Evolutionary conservation across 139 green algal species (phyloP).

Genomic region (Nannochloris sp.): DNA sequence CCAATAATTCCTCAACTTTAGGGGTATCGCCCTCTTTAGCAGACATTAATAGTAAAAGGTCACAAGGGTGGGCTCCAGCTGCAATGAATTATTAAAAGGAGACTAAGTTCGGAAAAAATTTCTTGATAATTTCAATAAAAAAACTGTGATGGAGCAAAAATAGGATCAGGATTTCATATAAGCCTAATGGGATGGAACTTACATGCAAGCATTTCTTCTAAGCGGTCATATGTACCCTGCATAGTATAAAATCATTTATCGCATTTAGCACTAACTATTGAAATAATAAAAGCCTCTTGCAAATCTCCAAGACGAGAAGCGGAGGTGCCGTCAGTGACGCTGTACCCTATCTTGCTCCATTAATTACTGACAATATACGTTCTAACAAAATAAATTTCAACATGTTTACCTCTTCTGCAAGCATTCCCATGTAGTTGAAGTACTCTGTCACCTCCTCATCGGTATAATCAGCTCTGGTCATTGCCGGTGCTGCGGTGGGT

Average conservation of each 20-base stretch:
- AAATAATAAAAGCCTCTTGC: neutral
- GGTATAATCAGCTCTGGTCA: conserved; percentile 54
- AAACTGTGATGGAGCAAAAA: too few relatives aligned
- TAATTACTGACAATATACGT: neutral
- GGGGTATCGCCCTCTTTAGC: conserved; percentile 77
- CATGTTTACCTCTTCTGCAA: conserved; percentile 61
- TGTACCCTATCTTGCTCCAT: neutral
- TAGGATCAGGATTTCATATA: too few relatives aligned
- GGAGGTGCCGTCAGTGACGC: neutral
- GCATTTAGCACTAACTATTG: conserved; percentile 1
- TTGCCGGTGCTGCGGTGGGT: neutral
- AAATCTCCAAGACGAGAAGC: neutral
- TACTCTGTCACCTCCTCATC: conserved; percentile 85
- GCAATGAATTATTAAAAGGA: conserved; percentile 4
- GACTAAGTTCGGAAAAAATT: neutral
- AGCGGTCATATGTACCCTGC: conserved; percentile 81
- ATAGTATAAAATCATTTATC: too few relatives aligned
- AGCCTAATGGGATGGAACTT: neutral
- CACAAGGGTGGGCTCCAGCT: conserved; percentile 64
- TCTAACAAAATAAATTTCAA: neutral
- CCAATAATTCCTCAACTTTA: conserved; percentile 90
- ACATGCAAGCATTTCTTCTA: conserved; percentile 68
- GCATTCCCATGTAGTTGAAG: conserved; percentile 98
- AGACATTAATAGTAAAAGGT: conserved; percentile 89
- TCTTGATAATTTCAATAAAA: neutral